Evolutionary conservation across 192 early-diverging fungal genomes (phyloP), one percentile per base, ranked within the genome.

Genomic region (Thoreauomyces humboldtii): DNA sequence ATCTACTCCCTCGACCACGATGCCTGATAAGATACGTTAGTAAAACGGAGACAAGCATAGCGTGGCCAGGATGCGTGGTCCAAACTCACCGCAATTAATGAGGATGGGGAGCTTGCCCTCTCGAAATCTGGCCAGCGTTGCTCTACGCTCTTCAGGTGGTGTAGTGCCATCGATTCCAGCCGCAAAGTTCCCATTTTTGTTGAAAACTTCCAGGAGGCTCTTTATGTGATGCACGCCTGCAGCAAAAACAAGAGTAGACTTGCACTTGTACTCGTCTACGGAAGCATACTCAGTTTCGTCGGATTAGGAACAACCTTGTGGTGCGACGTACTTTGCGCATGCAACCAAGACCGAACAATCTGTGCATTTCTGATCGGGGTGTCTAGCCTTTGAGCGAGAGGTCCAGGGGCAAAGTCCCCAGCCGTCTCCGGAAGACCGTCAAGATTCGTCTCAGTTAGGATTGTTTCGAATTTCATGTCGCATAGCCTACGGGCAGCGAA

Each of bases 231-330:
- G 73, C 19, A 94, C 87, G 65, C 93, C 89, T 1, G 87, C 91
- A 1, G 91, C 94, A 78, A 98, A 98, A 0, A 95, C 88, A 17
- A 98, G 67, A 0, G 88, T 91, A 9, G 86, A 80, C 32, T 81
- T 73, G n/a, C 86, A 79, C 7, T 38, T 35, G 24, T 67, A n/a
- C 15, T 42, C 48, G 6, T 42, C 21, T 4, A 61, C 41, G 41
- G 11, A 12, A n/a, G 11, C 11, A 12, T 12, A 12, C 9, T n/a
- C 41, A 42, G 11, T 9, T 42, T 42, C 9, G n/a, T 42, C 9
- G 9, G 9, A n/a, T n/a, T n/a, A n/a, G n/a, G n/a, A 1, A 36
- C 55, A 19, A n/a, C n/a, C n/a, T n/a, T n/a, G n/a, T n/a, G n/a
- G n/a, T n/a, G n/a, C n/a, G n/a, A n/a, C n/a, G n/a, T 58, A 34